Base-by-base conservation (phyloP, 805 yeast genomes). In the Ogataea methylovora region DNA sequence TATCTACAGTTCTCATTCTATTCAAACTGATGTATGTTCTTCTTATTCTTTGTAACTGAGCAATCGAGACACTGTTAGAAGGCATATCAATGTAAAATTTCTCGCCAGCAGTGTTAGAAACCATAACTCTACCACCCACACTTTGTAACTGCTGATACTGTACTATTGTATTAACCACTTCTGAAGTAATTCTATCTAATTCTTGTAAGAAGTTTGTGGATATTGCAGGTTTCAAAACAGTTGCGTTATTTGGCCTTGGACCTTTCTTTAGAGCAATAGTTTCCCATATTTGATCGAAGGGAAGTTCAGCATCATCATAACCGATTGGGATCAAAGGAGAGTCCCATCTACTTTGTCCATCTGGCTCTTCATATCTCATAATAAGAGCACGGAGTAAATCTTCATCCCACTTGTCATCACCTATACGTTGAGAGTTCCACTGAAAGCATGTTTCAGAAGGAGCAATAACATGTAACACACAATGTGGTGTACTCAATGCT, bases 311-410 rank as follows among this genome's bases (percentile, higher is more conserved):
- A 22, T 79, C 79, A 32, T 71, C 76, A 47, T 64, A 70, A 3
- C 77, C 71, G 1, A 88, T 58, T 0, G 85, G 76, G 51, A 87
- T 79, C 40, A 90, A 61, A 5, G 98, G 98, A 4, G 94, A 76
- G 51, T 92, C 98, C 98, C 98, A 92, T 39, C 96, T 63, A 19
- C 80, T 74, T 48, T 74, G 73, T 22, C 78, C 76, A 51, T 85
- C 82, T 1, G 98, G 98, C 54, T 92, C 98, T 58, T 92, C 98
- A 51, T 79, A 92, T 39, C 98, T 60, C 76, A 87, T 83, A 4
- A 76, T 70, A 37, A 90, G 61, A 34, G 81, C 88, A 12, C 68
- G 67, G 26, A 87, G 61, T 19, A 85, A 57, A 23, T 73, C 76
- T 2, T 63, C 67, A 29, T 75, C 79, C 95, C 95, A 87, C 34